These are phyloP conservation scores for Aaosphaeria pasadenensis DNA, from an alignment of 2,329 filamentous ascomycete species.

Conservation along the genomic window DNA sequence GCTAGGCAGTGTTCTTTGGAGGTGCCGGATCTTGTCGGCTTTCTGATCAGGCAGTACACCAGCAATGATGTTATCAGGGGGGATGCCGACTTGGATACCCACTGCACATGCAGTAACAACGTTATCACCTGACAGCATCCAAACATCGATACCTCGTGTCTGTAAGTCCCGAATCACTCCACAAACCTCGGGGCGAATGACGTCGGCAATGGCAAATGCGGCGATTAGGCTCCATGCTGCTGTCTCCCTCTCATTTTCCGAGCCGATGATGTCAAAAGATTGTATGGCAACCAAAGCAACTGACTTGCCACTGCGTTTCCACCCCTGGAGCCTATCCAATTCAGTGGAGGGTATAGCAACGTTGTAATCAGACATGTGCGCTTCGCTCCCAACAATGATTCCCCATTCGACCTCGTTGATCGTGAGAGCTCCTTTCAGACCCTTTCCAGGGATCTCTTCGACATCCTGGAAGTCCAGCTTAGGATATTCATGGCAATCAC, in stretches of 20 bases:
- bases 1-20: conserved; percentile 36
- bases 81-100: conserved; percentile 72
- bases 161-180: conserved; percentile 64
- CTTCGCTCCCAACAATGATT: conserved; percentile 70
- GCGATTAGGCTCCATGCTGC: conserved; percentile 52
- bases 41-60: conserved; percentile 85
- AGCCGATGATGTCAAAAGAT: conserved; percentile 1
- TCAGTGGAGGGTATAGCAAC: conserved; percentile 24
- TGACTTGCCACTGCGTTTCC: conserved; percentile 43
- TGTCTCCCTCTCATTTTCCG: conserved; percentile 1
- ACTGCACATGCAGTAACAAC: conserved; percentile 79
- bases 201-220: conserved; percentile 75
- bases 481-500: conserved; percentile 32
- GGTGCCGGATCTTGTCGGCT: conserved; percentile 62
- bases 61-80: conserved; percentile 71
- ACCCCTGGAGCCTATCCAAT: conserved; percentile 25
- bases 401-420: conserved; percentile 22
- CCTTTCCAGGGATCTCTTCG: conserved; percentile 69
- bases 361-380: conserved; percentile 53
- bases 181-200: conserved; percentile 70
- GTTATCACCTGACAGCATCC: conserved; percentile 94
- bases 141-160: conserved; percentile 67
- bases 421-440: conserved; percentile 59
- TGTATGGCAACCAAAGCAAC: conserved; percentile 38
- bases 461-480: conserved; percentile 34